Percentiles rank a stretch among this genome's conserved stretches.
phyloP scores from a whole-genome alignment of 192 early-diverging fungal genomes.

The Phlyctochytrium arcticum region DNA sequence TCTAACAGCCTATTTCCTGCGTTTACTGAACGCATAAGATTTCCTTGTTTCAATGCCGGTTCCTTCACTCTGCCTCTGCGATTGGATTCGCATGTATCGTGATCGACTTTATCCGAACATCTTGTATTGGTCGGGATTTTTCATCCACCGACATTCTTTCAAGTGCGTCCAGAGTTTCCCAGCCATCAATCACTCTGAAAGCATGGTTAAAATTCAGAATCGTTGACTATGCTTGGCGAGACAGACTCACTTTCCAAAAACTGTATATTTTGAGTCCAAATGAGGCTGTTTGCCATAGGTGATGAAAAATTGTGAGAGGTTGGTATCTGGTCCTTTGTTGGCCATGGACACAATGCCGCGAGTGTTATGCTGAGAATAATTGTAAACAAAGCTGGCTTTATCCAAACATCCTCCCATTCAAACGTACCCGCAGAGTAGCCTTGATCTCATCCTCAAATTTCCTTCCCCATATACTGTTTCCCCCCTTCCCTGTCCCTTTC shows the following conservation, averaged over 20 bases:
- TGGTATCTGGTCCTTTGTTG: slow-evolving; percentile 84
- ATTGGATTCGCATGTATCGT: slow-evolving; percentile 95
- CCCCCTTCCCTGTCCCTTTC: slow-evolving; percentile 51
- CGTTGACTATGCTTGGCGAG: neutral
- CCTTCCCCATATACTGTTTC: slow-evolving; percentile 41
- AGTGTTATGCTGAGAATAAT: slow-evolving; percentile 63
- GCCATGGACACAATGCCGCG: slow-evolving; percentile 92
- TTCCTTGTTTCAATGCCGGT: too few relatives aligned
- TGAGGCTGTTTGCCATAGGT: slow-evolving; percentile 82
- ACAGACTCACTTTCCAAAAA: slow-evolving; percentile 74
- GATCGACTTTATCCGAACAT: slow-evolving; percentile 66
- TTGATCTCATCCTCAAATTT: slow-evolving; percentile 52
- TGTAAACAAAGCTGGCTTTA: too few relatives aligned
- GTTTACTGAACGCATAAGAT: too few relatives aligned
- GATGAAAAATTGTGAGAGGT: slow-evolving; percentile 73
- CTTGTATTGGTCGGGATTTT: slow-evolving; percentile 75
- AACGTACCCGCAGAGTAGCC: slow-evolving; percentile 61
- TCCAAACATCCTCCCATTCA: too few relatives aligned
- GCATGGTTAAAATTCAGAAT: neutral
- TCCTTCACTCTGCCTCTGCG: slow-evolving; percentile 56
- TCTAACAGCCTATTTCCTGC: too few relatives aligned
- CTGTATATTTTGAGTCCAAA: slow-evolving; percentile 87
- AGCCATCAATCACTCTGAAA: slow-evolving; percentile 77
- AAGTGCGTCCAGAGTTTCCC: slow-evolving; percentile 77
- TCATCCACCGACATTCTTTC: slow-evolving; percentile 84